Base-by-base conservation (phyloP, 2,329 filamentous ascomycete species). In the Trichoderma afroharzianum region DNA sequence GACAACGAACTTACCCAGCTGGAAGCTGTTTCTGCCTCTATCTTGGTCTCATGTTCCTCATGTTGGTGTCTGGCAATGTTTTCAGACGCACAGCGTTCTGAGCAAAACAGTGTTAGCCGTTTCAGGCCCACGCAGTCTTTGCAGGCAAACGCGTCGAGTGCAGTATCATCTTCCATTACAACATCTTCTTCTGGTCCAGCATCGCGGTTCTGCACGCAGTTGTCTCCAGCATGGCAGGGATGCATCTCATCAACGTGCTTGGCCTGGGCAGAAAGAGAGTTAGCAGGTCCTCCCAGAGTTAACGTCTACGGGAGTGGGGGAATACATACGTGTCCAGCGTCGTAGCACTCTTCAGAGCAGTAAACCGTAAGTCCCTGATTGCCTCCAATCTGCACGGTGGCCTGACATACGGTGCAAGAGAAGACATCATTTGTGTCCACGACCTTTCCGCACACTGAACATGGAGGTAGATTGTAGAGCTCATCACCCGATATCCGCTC, bases 381-480 rank as follows among this genome's bases (percentile, higher is more conserved):
- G 4, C 83, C 78, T 14, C 82, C 81, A 71, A 82, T 79, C 50
- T 82, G 78, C 12, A 77, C 73, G 2, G 85, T 76, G n/a, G 83
- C 76, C 73, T 86, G 83, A 75, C 85, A 87, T 6, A 85, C 63
- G 2, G 82, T 78, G 66, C 85, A 87, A 6, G 82, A 82, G 1
- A 83, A 71, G 8, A 85, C 81, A 9, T 81, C 76, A 57, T 80
- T 78, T 1, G 76, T 59, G 15, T 82, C 76, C 15, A 83, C 78
- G 0, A 72, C 53, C 66, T 78, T 78, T 1, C 76, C 73, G 73
- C 85, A 87, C 9, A 79, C 80, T 3, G 76, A 72, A 72, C 85
- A 87, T 0, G 80, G 77, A 2, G 83, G 82, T 3, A 84, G 75
- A 1, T 80, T 73, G 72, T 83, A 80, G 9, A 83, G 76, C 66